Evolutionary conservation across 129 eudicot genomes (phyloP), one percentile per base, ranked within the genome.

Genomic region (Artemisia tridentata): DNA sequence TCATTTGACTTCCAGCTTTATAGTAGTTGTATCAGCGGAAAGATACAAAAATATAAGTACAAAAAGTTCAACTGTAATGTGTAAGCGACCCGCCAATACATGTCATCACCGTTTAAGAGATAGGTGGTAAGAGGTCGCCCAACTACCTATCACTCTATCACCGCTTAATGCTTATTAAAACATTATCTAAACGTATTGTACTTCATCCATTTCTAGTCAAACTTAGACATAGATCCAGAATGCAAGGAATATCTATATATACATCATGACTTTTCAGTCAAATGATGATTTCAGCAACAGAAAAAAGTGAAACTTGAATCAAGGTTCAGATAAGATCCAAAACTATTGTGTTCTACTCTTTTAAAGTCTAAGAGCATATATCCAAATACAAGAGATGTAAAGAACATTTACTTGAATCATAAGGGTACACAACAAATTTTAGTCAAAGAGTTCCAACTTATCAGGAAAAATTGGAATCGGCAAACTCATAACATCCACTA

Each of bases 401-500:
- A 60, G 20, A 56, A 29, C 61, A 65, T 52, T 65, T 23, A 67
- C 78, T 65, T 73, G 34, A 47, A 50, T 63, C 60, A 72, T 3
- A n/a, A 23, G 47, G 67, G 58, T 58, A 70, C 65, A 60, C 67
- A 72, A 47, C 46, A 55, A 18, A 7, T 14, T 38, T 11, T 43
- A 71, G 14, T 71, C 66, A 9, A 57, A 1, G 67, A 21, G 45
- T 71, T 71, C 46, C 67, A 57, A 21, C 15, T 31, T 56, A 71
- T 3, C 14, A 61, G 18, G 4, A 60, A 61, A 15, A 7, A 61
- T 13, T 20, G 15, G 66, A 54, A 73, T 69, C 59, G 67, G 71
- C 19, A 71, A 74, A 72, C 69, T 38, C 48, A 65, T 55, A 79
- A 79, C 67, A 77, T 74, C 74, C 52, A 46, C 14, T n/a, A 55